phyloP scores from a whole-genome alignment of 139 green algal species.

The Chlorella vulgaris region DNA sequence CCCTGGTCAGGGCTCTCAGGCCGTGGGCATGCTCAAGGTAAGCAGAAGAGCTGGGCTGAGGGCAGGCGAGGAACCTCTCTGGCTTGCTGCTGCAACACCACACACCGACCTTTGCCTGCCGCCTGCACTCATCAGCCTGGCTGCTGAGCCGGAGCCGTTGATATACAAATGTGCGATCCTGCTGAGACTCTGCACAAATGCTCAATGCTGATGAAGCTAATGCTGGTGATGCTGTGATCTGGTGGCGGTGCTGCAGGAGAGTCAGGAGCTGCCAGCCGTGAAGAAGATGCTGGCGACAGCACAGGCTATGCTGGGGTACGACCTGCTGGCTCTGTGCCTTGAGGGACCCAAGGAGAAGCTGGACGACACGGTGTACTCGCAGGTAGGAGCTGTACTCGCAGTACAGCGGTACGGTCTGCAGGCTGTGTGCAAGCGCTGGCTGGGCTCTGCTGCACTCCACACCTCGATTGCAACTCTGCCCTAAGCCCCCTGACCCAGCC shows the following conservation, averaged over 20 bases:
- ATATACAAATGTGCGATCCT: too few species aligned
- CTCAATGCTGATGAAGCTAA: too few species aligned
- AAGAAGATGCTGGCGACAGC: slow-evolving; percentile 82
- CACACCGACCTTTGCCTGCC: too few species aligned
- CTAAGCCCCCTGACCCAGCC: too few species aligned
- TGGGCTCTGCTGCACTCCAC: too few species aligned
- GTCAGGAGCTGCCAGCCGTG: slow-evolving; percentile 75
- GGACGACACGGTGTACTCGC: slow-evolving; percentile 78
- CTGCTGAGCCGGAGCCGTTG: too few species aligned
- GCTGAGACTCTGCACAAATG: too few species aligned
- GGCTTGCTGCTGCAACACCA: too few species aligned
- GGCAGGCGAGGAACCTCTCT: too few species aligned
- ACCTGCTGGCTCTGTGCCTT: slow-evolving; percentile 78
- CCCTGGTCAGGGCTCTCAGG: slow-evolving; percentile 89
- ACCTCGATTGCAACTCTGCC: too few species aligned
- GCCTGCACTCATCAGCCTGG: too few species aligned
- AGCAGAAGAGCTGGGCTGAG: neutral
- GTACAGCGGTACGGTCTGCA: neutral
- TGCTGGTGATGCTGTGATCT: too few species aligned
- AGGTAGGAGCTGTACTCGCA: slow-evolving; percentile 29
- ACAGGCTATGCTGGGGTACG: slow-evolving; percentile 83
- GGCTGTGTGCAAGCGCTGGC: neutral
- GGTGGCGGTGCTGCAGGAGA: slow-evolving; percentile 41
- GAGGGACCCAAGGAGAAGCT: slow-evolving; percentile 84
- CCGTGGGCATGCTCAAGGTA: slow-evolving; percentile 85